phyloP scores from a whole-genome alignment of 2,329 filamentous ascomycete species.

The Chaetomiaceae sp. region DNA sequence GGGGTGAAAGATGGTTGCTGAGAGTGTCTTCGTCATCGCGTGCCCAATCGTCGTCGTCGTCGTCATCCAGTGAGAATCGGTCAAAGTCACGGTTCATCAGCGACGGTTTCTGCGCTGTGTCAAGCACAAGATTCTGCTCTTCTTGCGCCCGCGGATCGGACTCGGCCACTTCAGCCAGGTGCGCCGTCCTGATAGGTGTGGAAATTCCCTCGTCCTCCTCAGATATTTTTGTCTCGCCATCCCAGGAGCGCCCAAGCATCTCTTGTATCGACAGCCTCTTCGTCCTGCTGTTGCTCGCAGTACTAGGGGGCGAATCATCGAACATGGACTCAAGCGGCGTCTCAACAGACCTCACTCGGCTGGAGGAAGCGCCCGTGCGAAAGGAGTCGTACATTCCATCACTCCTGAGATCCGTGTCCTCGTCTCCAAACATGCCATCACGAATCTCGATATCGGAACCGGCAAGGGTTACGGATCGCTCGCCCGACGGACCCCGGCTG shows the following conservation, averaged over 20 bases:
- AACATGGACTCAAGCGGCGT: slow-evolving; percentile 74
- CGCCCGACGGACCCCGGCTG: slow-evolving; percentile 35
- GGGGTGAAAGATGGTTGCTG: slow-evolving; percentile 53
- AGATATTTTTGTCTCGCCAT: slow-evolving; percentile 51
- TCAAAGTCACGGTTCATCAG: slow-evolving; percentile 37
- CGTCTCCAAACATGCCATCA: slow-evolving; percentile 61
- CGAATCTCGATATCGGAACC: slow-evolving; percentile 64
- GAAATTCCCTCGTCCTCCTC: slow-evolving; percentile 55
- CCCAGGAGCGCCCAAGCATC: slow-evolving; percentile 49
- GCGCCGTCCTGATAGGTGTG: slow-evolving; percentile 43
- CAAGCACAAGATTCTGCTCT: slow-evolving; percentile 20
- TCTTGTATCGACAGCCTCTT: slow-evolving; percentile 55
- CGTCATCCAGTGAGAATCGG: slow-evolving; percentile 53
- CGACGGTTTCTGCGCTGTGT: slow-evolving; percentile 29
- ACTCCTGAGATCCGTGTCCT: slow-evolving; percentile 72
- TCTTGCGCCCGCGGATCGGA: slow-evolving; percentile 23
- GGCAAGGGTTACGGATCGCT: slow-evolving; percentile 58
- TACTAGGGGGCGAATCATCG: slow-evolving; percentile 66
- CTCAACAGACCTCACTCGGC: slow-evolving; percentile 59
- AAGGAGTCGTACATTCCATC: slow-evolving; percentile 73
- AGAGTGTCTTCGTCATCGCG: slow-evolving; percentile 49
- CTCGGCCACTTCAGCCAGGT: slow-evolving; percentile 26
- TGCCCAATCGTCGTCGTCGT: slow-evolving; percentile 59
- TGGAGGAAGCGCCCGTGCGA: slow-evolving; percentile 59
- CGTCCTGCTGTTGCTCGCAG: slow-evolving; percentile 45